These are phyloP conservation scores for Syncephalastrum monosporum DNA, from an alignment of 371 early-diverging fungal species.

Conservation along the genomic window DNA sequence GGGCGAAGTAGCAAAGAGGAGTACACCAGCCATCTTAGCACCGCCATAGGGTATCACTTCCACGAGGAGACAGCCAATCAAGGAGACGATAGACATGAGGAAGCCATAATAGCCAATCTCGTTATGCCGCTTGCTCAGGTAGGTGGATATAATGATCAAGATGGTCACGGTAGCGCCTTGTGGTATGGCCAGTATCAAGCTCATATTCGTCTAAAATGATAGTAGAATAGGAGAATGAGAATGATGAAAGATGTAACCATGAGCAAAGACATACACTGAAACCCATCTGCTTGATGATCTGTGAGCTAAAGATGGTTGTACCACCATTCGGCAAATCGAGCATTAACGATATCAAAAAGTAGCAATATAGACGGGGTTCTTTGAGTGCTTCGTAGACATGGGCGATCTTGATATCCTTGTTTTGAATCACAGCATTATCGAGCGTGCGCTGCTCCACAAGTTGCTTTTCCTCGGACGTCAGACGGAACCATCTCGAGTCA, in stretches of 20 bases:
- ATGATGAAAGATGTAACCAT: too few species aligned
- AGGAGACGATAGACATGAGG: slow-evolving; percentile 8
- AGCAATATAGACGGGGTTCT: slow-evolving; percentile 34
- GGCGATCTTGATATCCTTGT: slow-evolving; percentile 24
- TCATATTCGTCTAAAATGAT: not conserved
- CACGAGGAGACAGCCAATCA: slow-evolving; percentile 18
- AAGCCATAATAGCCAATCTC: slow-evolving; percentile 20
- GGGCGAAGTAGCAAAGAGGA: slow-evolving; percentile 7
- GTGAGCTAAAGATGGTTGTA: slow-evolving; percentile 32
- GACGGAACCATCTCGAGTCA: slow-evolving; percentile 22
- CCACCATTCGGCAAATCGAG: slow-evolving; percentile 39
- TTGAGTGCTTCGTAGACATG: slow-evolving; percentile 34
- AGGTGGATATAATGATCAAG: slow-evolving; percentile 15
- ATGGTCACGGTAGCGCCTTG: slow-evolving; percentile 17
- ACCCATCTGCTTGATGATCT: slow-evolving; percentile 33
- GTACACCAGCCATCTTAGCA: slow-evolving; percentile 11
- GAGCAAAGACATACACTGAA: slow-evolving; percentile 21
- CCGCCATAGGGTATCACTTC: slow-evolving; percentile 8
- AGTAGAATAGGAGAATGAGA: not conserved
- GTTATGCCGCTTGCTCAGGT: slow-evolving; percentile 13
- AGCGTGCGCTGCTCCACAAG: slow-evolving; percentile 32
- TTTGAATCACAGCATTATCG: slow-evolving; percentile 34
- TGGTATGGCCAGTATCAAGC: slow-evolving; percentile 19
- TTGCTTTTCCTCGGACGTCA: slow-evolving; percentile 36
- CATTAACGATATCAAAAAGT: slow-evolving; percentile 24